A percentile compares a stretch with the other conserved stretches of the same genome.
Evolutionary conservation across 495 filamentous ascomycete species (phyloP).

Genomic region (Cladorrhinum samala): DNA sequence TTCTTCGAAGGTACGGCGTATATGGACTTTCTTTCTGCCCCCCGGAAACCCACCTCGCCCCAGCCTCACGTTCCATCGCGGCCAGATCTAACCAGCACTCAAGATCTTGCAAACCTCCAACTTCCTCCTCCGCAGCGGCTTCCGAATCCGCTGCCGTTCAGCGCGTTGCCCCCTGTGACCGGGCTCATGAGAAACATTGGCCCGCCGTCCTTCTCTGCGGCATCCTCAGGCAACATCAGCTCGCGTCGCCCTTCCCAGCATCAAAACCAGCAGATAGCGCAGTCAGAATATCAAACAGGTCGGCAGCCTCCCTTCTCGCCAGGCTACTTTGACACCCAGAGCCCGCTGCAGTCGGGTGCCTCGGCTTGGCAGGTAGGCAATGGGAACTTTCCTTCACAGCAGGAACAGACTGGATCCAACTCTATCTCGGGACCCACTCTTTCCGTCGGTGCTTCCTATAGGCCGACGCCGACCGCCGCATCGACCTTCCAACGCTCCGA

Average conservation of each 20-base stretch:
- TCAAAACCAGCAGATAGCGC: too few relatives aligned
- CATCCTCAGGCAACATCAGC: too few relatives aligned
- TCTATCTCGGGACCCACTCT: background rate
- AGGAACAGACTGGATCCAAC: background rate
- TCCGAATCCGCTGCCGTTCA: background rate
- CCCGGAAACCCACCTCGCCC: background rate
- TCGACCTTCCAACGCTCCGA: background rate
- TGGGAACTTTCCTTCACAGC: too few relatives aligned
- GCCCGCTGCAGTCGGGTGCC: too few relatives aligned
- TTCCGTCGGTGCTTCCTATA: slow-evolving; percentile 1
- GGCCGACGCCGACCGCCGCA: slow-evolving; percentile 1
- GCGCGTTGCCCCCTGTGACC: background rate
- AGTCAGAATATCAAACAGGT: too few relatives aligned
- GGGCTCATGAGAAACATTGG: background rate
- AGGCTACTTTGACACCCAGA: too few relatives aligned
- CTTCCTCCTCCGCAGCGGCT: slow-evolving; percentile 1
- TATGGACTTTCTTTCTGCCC: background rate
- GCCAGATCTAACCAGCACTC: background rate
- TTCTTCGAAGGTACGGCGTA: slow-evolving; percentile 8
- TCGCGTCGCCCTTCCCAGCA: too few relatives aligned
- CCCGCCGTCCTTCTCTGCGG: too few relatives aligned
- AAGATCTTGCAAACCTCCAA: background rate
- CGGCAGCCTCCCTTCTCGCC: too few relatives aligned
- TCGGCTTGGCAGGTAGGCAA: too few relatives aligned
- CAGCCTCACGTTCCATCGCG: background rate